These are phyloP conservation scores for Vigna nakashimae DNA, from an alignment of 306 rosid genomes.

Conservation along the genomic window DNA sequence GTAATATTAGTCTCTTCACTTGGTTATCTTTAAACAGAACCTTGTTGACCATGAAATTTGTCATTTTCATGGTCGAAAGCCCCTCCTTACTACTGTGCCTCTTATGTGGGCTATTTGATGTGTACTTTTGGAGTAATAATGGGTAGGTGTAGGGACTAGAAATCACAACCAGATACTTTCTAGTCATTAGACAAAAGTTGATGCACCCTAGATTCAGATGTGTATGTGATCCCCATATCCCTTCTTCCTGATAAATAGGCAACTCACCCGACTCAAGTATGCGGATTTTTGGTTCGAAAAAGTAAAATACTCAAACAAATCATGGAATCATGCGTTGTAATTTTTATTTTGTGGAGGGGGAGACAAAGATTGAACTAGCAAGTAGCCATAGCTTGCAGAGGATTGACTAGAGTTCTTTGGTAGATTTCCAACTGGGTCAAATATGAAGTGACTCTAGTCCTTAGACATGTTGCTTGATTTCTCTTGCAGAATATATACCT, in stretches of 20 bases:
- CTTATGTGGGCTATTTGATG: conserved; percentile 14
- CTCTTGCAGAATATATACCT: conserved; percentile 2
- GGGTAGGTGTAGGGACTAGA: conserved; percentile 19
- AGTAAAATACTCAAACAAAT: background rate
- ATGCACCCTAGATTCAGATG: conserved; percentile 11
- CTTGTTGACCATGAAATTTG: conserved; percentile 15
- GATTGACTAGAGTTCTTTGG: background rate
- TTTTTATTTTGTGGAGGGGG: background rate
- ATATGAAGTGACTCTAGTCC: conserved; percentile 8
- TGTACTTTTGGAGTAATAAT: background rate
- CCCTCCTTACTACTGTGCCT: conserved; percentile 1
- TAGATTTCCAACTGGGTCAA: background rate
- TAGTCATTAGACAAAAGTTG: conserved; percentile 1
- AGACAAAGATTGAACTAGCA: background rate
- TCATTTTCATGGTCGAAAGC: conserved; percentile 5
- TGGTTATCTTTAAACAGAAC: background rate
- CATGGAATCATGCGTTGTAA: background rate
- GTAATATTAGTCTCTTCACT: background rate
- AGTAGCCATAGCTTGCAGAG: background rate
- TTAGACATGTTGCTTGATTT: conserved; percentile 27
- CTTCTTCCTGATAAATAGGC: background rate
- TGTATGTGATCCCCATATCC: background rate
- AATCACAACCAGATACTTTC: conserved; percentile 3
- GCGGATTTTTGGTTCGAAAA: background rate
- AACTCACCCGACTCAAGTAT: background rate